phyloP scores from a whole-genome alignment of 352 stramenopile genomes.

The Pythium oligandrum region DNA sequence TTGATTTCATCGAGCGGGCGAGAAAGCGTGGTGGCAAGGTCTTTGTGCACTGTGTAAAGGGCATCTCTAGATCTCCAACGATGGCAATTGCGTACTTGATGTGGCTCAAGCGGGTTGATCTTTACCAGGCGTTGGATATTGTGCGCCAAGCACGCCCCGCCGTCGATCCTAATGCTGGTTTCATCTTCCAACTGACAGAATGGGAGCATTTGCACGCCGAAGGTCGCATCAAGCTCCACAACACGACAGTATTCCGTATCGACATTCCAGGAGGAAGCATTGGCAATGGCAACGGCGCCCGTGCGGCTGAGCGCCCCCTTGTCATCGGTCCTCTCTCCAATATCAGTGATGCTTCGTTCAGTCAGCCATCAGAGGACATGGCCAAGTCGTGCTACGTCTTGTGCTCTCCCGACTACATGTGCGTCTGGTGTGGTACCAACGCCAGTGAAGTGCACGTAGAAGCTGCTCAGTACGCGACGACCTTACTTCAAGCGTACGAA shows the following conservation, averaged over 20 bases:
- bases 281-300: slow-evolving; percentile 27
- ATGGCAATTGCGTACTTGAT: slow-evolving; percentile 89
- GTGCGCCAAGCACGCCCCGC: slow-evolving; percentile 67
- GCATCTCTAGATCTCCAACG: slow-evolving; percentile 83
- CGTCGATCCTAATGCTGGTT: slow-evolving; percentile 82
- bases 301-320: slow-evolving; percentile 37
- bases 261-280: slow-evolving; percentile 44
- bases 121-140: slow-evolving; percentile 80
- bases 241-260: slow-evolving; percentile 62
- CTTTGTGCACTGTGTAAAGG: slow-evolving; percentile 86
- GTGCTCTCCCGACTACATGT: slow-evolving; percentile 68
- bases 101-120: slow-evolving; percentile 79
- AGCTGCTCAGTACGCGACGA: slow-evolving; percentile 48
- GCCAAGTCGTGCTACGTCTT: slow-evolving; percentile 64
- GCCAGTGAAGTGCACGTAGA: slow-evolving; percentile 48
- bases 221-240: slow-evolving; percentile 42
- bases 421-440: slow-evolving; percentile 72
- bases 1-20: slow-evolving; percentile 85
- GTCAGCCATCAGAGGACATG: slow-evolving; percentile 49
- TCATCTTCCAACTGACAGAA: slow-evolving; percentile 88
- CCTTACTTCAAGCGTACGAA: slow-evolving; percentile 73
- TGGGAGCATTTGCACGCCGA: slow-evolving; percentile 72
- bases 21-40: slow-evolving; percentile 61
- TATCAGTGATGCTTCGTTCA: slow-evolving; percentile 49
- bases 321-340: slow-evolving; percentile 51